Evolutionary conservation across 192 early-diverging fungal species (phyloP).

Genomic region (Coemansia sp.): DNA sequence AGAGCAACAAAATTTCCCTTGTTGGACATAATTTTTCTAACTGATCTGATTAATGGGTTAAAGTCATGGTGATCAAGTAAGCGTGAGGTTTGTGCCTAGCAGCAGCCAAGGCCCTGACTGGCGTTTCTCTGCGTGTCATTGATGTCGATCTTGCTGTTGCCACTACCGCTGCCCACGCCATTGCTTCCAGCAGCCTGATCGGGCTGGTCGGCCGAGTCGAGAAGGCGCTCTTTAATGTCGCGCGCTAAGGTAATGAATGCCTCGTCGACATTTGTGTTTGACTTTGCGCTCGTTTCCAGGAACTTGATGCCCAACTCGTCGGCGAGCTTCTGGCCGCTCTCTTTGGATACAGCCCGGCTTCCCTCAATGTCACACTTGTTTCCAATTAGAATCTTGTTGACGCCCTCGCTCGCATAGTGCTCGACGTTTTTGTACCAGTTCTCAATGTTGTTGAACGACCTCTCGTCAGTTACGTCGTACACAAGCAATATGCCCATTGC

Average conservation of each 20-base stretch:
- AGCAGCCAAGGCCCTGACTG: constrained; percentile 33
- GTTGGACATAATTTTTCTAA: neutral
- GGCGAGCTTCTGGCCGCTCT: constrained; percentile 93
- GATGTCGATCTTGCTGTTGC: constrained; percentile 37
- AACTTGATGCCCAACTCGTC: constrained; percentile 95
- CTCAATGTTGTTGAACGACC: constrained; percentile 97
- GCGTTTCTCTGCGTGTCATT: constrained; percentile 34
- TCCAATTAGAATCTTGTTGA: constrained; percentile 98
- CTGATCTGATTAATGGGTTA: no score
- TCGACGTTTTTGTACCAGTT: constrained; percentile 99
- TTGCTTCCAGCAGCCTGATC: constrained; percentile 20
- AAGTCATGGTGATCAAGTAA: no score
- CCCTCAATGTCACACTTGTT: constrained; percentile 99
- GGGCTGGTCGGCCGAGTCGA: constrained; percentile 68
- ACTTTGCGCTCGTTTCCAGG: constrained; percentile 96
- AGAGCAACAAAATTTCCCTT: no score
- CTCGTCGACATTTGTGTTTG: constrained; percentile 96
- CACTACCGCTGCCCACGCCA: constrained; percentile 14
- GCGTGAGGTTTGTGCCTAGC: no score
- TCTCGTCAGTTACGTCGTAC: constrained; percentile 98
- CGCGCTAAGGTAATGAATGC: constrained; percentile 95
- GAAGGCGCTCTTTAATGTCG: constrained; percentile 97
- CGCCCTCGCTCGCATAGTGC: constrained; percentile 97
- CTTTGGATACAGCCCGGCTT: constrained; percentile 83
- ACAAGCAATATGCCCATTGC: constrained; percentile 98